Percentiles rank a stretch among this genome's conserved stretches.
These are phyloP conservation scores for Carex littledalei DNA, from an alignment of 176 grass and related monocot species.

Conservation along the genomic window DNA sequence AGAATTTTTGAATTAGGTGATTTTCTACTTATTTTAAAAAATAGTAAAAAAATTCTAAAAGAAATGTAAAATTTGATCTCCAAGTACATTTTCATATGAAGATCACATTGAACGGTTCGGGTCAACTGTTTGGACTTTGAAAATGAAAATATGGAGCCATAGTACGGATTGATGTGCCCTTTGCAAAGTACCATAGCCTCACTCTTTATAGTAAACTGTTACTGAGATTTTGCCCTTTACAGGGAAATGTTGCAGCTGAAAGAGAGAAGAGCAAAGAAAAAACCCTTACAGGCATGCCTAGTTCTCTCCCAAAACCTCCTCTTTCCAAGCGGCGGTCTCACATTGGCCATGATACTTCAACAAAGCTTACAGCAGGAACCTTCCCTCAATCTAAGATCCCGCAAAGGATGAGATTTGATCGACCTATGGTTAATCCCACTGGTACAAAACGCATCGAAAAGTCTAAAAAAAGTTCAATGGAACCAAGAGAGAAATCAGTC, in stretches of 20 bases:
- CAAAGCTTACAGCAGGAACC: slow-evolving; percentile 13
- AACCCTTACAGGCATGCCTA: slow-evolving; percentile 22
- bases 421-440: not conserved
- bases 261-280: slow-evolving; percentile 29
- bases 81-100: no score
- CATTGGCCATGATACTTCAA: slow-evolving; percentile 18
- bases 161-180: no score
- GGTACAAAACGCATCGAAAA: not conserved
- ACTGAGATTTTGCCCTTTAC: slow-evolving; percentile 18
- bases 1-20: no score
- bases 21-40: no score
- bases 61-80: no score
- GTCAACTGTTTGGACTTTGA: no score
- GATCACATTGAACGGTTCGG: no score
- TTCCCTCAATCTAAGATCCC: slow-evolving; percentile 30
- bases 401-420: slow-evolving; percentile 24
- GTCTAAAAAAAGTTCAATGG: not conserved
- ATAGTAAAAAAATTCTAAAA: no score
- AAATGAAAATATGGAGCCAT: no score
- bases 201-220: not conserved
- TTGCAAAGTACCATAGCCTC: no score
- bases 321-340: slow-evolving; percentile 26
- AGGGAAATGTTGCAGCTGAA: slow-evolving; percentile 51
- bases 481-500: not conserved
- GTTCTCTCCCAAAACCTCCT: slow-evolving; percentile 27